Conservation (phyloP, 2,329 filamentous ascomycete genomes). For the Metarhizium anisopliae region DNA sequence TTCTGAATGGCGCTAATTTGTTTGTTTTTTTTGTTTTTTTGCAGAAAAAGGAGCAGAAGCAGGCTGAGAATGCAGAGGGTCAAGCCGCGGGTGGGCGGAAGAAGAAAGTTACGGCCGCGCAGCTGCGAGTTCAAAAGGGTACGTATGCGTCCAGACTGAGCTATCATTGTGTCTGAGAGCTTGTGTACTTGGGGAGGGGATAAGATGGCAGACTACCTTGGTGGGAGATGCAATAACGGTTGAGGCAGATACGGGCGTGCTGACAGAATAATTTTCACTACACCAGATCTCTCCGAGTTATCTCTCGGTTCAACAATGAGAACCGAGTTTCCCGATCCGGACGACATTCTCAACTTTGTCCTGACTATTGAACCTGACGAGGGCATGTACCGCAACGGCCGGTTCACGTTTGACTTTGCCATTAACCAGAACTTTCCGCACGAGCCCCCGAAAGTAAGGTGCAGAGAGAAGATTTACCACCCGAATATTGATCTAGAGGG, state of each 20-base stretch:
- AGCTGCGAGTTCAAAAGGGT: constrained; percentile 95
- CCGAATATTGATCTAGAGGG: constrained; percentile 97
- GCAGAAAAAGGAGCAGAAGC: constrained; percentile 93
- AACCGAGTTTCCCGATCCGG: constrained; percentile 70
- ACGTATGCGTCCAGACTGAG: constrained; percentile 8
- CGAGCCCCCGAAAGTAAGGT: constrained; percentile 94
- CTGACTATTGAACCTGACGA: constrained; percentile 80
- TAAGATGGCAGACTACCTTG: background rate
- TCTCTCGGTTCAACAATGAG: constrained; percentile 73
- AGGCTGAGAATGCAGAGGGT: constrained; percentile 75
- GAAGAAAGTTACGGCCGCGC: constrained; percentile 97
- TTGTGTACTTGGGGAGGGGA: background rate
- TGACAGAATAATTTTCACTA: background rate
- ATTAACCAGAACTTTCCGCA: constrained; percentile 96
- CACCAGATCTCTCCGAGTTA: constrained; percentile 68
- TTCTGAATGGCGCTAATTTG: background rate
- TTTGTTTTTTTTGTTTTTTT: constrained; percentile 15
- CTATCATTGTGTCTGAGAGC: background rate
- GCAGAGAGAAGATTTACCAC: constrained; percentile 97
- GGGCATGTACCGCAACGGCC: constrained; percentile 77
- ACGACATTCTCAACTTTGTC: constrained; percentile 78
- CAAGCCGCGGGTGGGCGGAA: constrained; percentile 70
- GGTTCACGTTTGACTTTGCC: constrained; percentile 82
- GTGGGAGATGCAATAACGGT: background rate
- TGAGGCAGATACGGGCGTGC: background rate